Conservation (phyloP, 257 asterid genomes). For the Parsonsia alboflavescens region DNA sequence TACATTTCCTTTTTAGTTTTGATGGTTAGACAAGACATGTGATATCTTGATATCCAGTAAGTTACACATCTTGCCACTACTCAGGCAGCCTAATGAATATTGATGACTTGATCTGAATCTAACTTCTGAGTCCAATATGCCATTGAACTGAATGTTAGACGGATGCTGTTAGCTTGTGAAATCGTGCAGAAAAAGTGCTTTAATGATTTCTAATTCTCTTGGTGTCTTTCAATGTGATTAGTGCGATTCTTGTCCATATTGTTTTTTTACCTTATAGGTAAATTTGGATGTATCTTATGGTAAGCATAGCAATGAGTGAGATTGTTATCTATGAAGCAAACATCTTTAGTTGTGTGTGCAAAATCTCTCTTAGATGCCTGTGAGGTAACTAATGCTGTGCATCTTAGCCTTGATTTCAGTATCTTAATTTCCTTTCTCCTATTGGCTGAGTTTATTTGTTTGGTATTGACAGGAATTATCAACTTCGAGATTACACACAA, state of each 20-base stretch:
- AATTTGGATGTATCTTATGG: not conserved
- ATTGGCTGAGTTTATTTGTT: conserved; percentile 8
- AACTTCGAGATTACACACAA: conserved; percentile 39
- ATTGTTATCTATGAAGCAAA: not conserved
- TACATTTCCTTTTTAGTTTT: not conserved
- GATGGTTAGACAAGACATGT: not conserved
- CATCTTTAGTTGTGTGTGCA: not conserved
- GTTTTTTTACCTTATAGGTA: not conserved
- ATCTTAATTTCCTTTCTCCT: conserved; percentile 21
- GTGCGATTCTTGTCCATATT: not conserved
- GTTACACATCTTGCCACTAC: not conserved
- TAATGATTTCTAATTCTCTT: not conserved
- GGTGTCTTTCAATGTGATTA: not conserved
- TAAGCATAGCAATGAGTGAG: not conserved
- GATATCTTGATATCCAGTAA: not conserved
- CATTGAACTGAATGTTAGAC: not conserved
- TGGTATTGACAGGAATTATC: conserved; percentile 64
- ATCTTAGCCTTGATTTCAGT: not conserved
- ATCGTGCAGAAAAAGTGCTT: not conserved
- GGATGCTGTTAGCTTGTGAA: not conserved
- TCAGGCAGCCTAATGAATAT: not conserved
- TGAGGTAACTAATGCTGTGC: not conserved
- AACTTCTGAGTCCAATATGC: not conserved
- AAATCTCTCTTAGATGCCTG: not conserved
- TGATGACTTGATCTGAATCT: not conserved